Conservation (phyloP, 495 filamentous ascomycete genomes). For the Penicillium paxilli region DNA sequence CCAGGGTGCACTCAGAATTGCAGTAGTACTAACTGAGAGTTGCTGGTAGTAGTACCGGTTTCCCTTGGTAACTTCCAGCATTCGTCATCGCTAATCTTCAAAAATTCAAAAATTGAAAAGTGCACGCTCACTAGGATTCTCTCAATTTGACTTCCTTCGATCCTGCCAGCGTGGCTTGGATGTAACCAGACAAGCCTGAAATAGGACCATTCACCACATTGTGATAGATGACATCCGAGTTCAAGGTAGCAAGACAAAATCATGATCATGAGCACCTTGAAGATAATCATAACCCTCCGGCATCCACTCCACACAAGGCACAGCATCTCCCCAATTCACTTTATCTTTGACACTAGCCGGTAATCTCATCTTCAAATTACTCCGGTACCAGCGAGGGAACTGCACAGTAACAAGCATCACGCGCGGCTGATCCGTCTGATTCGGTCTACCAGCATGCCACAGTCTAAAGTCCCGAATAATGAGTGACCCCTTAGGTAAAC, state of each 20-base stretch:
- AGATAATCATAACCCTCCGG: conserved; percentile 28
- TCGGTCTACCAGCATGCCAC: conserved; percentile 49
- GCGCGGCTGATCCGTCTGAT: conserved; percentile 38
- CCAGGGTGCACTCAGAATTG: too few relatives aligned
- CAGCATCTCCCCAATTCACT: conserved; percentile 17
- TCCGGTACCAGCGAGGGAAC: conserved; percentile 32
- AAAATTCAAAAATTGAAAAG: too few relatives aligned
- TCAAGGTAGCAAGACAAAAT: conserved; percentile 15
- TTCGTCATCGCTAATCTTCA: too few relatives aligned
- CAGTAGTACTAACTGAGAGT: too few relatives aligned
- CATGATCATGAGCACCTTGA: conserved; percentile 29
- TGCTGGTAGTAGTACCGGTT: too few relatives aligned
- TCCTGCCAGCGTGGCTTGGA: too few relatives aligned
- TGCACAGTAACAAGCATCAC: conserved; percentile 42
- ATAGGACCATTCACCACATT: too few relatives aligned
- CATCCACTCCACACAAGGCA: conserved; percentile 26
- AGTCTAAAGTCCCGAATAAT: conserved; percentile 42
- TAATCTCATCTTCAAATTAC: conserved; percentile 17
- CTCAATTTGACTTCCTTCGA: too few relatives aligned
- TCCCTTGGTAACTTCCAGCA: too few relatives aligned
- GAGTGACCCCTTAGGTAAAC: conserved; percentile 37
- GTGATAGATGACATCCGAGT: neutral
- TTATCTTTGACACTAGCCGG: conserved; percentile 17
- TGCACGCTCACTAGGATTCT: too few relatives aligned
- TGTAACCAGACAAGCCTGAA: too few relatives aligned